Conservation (phyloP, 257 asterid species). For the Solanum bukasovii region DNA sequence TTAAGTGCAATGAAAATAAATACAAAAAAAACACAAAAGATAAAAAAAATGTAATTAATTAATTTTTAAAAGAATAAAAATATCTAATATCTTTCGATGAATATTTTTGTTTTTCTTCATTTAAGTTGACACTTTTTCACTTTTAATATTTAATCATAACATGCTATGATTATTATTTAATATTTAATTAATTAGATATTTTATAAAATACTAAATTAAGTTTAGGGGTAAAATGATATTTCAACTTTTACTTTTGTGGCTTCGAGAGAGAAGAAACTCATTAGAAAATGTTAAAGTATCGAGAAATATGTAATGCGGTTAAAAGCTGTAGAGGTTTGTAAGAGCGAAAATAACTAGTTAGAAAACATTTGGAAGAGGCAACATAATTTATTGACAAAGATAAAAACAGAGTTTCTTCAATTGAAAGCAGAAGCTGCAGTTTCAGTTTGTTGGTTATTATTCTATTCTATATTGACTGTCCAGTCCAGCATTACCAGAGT, state of each 20-base stretch:
- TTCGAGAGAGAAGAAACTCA: neutral
- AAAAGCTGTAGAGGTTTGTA: neutral
- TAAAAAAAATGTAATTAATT: too few relatives aligned
- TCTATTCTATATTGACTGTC: neutral
- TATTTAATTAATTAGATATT: too few relatives aligned
- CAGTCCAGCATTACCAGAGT: neutral
- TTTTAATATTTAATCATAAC: too few relatives aligned
- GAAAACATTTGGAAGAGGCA: neutral
- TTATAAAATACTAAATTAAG: neutral
- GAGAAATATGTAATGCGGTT: neutral
- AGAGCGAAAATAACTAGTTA: neutral
- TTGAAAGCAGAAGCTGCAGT: neutral
- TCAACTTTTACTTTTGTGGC: too few relatives aligned
- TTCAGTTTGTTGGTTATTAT: neutral
- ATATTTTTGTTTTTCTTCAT: too few relatives aligned
- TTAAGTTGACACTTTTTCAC: too few relatives aligned
- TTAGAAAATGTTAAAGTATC: neutral
- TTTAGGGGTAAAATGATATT: neutral
- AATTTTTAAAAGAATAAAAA: too few relatives aligned
- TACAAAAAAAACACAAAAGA: too few relatives aligned
- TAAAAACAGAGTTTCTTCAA: neutral
- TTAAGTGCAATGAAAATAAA: neutral
- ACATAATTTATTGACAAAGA: neutral
- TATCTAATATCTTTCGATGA: too few relatives aligned
- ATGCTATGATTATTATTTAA: too few relatives aligned